Evolutionary conservation across 129 eudicot genomes (phyloP).

Genomic region (Lactuca sativa): DNA sequence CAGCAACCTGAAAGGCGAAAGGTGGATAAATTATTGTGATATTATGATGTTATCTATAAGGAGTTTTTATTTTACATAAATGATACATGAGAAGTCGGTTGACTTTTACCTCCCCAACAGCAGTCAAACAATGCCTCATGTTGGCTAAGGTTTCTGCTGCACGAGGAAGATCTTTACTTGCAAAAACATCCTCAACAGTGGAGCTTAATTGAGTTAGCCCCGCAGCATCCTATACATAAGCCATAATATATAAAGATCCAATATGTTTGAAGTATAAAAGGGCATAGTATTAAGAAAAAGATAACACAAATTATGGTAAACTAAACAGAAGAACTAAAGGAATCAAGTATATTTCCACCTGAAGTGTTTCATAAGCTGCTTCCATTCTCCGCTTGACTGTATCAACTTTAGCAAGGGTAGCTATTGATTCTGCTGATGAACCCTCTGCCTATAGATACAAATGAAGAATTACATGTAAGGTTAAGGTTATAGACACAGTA

Average conservation of each 20-base stretch:
- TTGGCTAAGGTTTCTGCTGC: slow-evolving; percentile 98
- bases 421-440: slow-evolving; percentile 94
- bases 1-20: slow-evolving; percentile 77
- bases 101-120: slow-evolving; percentile 86
- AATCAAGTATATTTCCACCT: slow-evolving; percentile 51
- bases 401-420: slow-evolving; percentile 92
- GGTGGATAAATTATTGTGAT: not conserved
- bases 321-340: slow-evolving; percentile 16
- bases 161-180: slow-evolving; percentile 98
- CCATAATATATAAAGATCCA: not conserved
- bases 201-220: slow-evolving; percentile 97
- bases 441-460: slow-evolving; percentile 80
- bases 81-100: not conserved
- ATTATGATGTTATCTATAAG: not conserved
- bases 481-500: slow-evolving; percentile 3
- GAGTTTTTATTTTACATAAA: slow-evolving; percentile 7
- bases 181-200: slow-evolving; percentile 98
- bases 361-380: slow-evolving; percentile 93
- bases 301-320: not conserved
- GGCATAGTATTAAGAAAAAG: slow-evolving; percentile 11
- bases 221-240: slow-evolving; percentile 83
- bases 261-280: not conserved
- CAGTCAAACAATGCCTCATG: slow-evolving; percentile 97
- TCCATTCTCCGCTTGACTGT: slow-evolving; percentile 96
- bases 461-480: not conserved